A percentile compares a stretch with the other conserved stretches of the same genome.
phyloP scores from a whole-genome alignment of 768 basidiomycete genomes.

The Russula vinacea region DNA sequence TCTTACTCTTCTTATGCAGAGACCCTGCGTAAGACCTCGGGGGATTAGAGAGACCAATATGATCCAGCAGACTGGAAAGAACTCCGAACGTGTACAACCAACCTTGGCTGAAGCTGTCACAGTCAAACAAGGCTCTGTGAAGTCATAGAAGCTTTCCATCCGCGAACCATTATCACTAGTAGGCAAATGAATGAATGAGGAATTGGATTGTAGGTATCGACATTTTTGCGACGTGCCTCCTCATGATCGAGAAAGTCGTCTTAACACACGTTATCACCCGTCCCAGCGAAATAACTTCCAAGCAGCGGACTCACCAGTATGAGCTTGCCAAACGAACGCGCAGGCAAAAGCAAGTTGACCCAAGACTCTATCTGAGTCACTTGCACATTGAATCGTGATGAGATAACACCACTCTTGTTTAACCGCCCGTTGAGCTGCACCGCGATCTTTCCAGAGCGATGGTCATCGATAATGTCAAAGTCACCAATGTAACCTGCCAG shows the following conservation, averaged over 20 bases:
- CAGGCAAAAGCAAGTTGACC: conserved; percentile 95
- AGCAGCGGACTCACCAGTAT: conserved; percentile 65
- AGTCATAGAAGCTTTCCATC: neutral
- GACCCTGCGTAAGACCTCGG: no score
- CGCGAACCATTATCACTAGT: neutral
- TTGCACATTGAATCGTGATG: conserved; percentile 97
- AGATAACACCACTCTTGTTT: conserved; percentile 99
- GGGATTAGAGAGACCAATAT: no score
- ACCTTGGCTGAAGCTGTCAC: no score
- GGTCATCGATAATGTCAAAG: conserved; percentile 98
- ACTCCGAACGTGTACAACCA: no score
- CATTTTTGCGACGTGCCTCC: conserved; percentile 97
- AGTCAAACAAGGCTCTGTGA: neutral
- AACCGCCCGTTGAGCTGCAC: conserved; percentile 97
- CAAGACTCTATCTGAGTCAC: conserved; percentile 89
- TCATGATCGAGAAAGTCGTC: conserved; percentile 99
- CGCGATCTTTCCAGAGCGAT: conserved; percentile 96
- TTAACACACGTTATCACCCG: conserved; percentile 34
- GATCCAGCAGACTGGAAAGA: no score
- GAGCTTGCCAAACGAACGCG: conserved; percentile 94
- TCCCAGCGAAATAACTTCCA: conserved; percentile 8
- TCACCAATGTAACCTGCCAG: conserved; percentile 90
- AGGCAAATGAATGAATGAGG: neutral
- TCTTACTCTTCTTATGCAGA: no score
- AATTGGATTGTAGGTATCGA: conserved; percentile 41